Percentiles rank a stretch among this genome's conserved stretches.
Evolutionary conservation across 2,329 filamentous ascomycete genomes (phyloP).

Genomic region (Sordariomycetes sp.): DNA sequence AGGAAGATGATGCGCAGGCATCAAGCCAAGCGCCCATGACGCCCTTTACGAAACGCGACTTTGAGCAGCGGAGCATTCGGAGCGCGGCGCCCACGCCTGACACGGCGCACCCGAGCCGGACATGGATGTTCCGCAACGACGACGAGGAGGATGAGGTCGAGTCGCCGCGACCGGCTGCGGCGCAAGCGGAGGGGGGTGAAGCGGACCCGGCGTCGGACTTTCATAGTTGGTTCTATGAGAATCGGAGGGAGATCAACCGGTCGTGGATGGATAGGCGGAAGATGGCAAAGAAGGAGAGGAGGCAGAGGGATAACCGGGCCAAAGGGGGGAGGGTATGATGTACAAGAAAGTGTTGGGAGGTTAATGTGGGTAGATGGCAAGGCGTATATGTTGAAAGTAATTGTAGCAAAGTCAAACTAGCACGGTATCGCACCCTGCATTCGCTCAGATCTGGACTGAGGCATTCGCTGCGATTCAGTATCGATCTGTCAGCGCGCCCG

Average conservation of each 20-base stretch:
- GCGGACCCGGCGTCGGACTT: conserved; percentile 31
- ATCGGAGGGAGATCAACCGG: conserved; percentile 48
- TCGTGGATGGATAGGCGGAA: conserved; percentile 55
- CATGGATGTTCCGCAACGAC: conserved; percentile 42
- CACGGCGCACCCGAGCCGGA: conserved; percentile 62
- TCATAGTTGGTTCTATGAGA: conserved; percentile 56
- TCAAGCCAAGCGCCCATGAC: conserved; percentile 51
- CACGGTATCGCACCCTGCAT: no score
- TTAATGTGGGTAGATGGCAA: neutral
- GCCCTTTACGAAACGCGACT: conserved; percentile 68
- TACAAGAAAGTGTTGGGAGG: neutral
- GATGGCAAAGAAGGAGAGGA: conserved; percentile 50
- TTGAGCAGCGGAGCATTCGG: conserved; percentile 60
- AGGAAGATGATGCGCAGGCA: conserved; percentile 27
- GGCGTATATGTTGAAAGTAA: neutral
- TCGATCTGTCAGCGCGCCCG: no score
- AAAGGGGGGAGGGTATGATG: neutral
- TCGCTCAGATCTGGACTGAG: no score
- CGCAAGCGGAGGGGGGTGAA: conserved; percentile 8
- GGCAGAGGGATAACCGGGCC: conserved; percentile 49
- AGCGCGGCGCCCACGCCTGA: conserved; percentile 93
- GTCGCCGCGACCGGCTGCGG: neutral
- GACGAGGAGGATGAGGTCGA: conserved; percentile 28
- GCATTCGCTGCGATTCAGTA: no score
- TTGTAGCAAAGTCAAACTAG: neutral